These are phyloP conservation scores for Penicillium sp. DNA, from an alignment of 2,329 filamentous ascomycete genomes.

Conservation along the genomic window DNA sequence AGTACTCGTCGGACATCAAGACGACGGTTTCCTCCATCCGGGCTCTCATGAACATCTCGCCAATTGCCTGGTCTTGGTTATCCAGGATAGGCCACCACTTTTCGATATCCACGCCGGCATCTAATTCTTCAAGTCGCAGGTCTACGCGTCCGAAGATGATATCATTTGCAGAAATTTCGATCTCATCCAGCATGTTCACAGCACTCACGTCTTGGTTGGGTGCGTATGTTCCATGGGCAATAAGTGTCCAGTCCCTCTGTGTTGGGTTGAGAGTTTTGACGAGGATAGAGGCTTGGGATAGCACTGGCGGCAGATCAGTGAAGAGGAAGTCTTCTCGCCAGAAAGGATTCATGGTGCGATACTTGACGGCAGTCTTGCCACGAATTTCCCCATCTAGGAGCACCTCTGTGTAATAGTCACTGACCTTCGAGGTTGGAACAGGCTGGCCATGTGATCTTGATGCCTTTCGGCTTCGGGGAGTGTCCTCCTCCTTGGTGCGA, in stretches of 20 bases:
- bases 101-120: constrained; percentile 74
- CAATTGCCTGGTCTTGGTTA: constrained; percentile 71
- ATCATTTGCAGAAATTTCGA: constrained; percentile 51
- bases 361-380: constrained; percentile 51
- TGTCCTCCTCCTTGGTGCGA: constrained; percentile 34
- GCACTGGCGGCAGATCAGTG: constrained; percentile 48
- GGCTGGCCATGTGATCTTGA: constrained; percentile 33
- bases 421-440: constrained; percentile 31
- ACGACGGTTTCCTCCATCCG: constrained; percentile 88
- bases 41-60: constrained; percentile 80
- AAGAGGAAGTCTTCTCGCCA: constrained; percentile 53
- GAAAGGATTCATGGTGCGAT: constrained; percentile 47
- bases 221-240: constrained; percentile 46
- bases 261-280: constrained; percentile 49
- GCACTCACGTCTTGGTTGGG: constrained; percentile 44
- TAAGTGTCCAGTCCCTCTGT: constrained; percentile 52
- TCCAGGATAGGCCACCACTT: constrained; percentile 85
- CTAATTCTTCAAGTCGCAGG: constrained; percentile 74
- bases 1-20: constrained; percentile 80
- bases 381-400: constrained; percentile 50
- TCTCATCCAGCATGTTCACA: constrained; percentile 44
- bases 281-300: constrained; percentile 48
- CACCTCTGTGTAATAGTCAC: constrained; percentile 51
- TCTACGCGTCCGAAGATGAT: constrained; percentile 64
- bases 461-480: constrained; percentile 35